phyloP scores from a whole-genome alignment of 768 basidiomycete species.

The Tricholomella constricta region DNA sequence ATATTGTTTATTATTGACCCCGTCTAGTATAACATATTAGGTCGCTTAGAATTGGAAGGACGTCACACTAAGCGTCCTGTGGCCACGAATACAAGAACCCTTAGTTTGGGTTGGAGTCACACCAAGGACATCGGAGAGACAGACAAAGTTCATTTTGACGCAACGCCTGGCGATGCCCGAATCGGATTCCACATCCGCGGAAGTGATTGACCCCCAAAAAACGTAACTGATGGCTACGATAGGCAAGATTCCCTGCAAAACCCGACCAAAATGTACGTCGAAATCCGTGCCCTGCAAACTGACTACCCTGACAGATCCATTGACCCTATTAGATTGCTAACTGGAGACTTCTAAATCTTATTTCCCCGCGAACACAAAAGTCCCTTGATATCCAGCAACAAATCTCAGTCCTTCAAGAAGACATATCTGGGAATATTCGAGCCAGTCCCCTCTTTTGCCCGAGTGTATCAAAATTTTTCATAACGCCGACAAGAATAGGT shows the following conservation, averaged over 20 bases:
- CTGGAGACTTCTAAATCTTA: background rate
- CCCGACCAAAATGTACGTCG: background rate
- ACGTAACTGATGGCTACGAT: constrained; percentile 13
- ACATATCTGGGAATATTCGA: background rate
- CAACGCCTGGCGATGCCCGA: constrained; percentile 1
- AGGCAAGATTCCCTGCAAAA: constrained; percentile 1
- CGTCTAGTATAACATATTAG: background rate
- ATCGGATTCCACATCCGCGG: constrained; percentile 9
- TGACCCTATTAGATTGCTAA: background rate
- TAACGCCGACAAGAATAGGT: too few relatives aligned
- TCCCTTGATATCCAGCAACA: background rate
- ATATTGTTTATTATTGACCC: background rate
- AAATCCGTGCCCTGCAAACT: background rate
- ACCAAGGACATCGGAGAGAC: background rate
- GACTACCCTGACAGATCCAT: constrained; percentile 2
- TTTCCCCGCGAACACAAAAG: constrained; percentile 1
- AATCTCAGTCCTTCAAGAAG: background rate
- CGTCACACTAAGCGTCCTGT: background rate
- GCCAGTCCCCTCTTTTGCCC: too few relatives aligned
- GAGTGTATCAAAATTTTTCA: too few relatives aligned
- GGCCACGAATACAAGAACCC: background rate
- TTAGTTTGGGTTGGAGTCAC: background rate
- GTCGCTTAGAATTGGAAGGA: background rate
- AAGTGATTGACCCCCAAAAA: constrained; percentile 1
- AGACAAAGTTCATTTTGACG: background rate